Conservation (phyloP, 257 asterid genomes). For the Solanum bulbocastanum region DNA sequence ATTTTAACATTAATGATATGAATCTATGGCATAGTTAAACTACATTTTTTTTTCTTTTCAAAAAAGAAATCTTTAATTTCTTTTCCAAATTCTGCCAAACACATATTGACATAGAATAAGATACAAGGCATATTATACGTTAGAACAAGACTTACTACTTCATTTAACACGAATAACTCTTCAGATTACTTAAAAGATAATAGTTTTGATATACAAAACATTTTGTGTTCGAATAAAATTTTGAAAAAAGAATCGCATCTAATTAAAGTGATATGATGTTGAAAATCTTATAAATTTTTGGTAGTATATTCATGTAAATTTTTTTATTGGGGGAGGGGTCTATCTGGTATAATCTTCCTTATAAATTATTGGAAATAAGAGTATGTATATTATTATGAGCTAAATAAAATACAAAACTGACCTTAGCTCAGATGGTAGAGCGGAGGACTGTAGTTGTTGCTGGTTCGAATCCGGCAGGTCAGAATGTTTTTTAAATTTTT, state of each 20-base stretch:
- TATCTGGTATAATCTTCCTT: neutral
- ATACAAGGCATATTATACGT: neutral
- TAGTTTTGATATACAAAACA: neutral
- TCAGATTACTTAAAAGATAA: neutral
- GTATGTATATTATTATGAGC: neutral
- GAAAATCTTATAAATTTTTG: neutral
- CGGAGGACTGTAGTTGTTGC: neutral
- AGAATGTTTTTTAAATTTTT: neutral
- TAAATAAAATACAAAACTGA: neutral
- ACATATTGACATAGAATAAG: neutral
- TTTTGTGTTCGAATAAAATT: neutral
- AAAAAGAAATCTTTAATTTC: too few species aligned
- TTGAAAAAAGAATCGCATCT: neutral
- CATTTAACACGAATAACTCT: neutral
- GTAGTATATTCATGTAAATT: neutral
- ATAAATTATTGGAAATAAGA: neutral
- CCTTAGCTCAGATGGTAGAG: neutral
- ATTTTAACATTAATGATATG: too few species aligned
- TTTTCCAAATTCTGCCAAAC: neutral
- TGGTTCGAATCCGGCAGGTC: conserved; percentile 36
- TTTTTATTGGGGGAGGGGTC: neutral
- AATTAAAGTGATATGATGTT: too few species aligned
- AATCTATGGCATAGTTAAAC: too few species aligned
- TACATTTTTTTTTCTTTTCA: too few species aligned
- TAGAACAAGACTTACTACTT: neutral